phyloP scores from a whole-genome alignment of 2,329 filamentous ascomycete species.

The Hypoxylon sp. region DNA sequence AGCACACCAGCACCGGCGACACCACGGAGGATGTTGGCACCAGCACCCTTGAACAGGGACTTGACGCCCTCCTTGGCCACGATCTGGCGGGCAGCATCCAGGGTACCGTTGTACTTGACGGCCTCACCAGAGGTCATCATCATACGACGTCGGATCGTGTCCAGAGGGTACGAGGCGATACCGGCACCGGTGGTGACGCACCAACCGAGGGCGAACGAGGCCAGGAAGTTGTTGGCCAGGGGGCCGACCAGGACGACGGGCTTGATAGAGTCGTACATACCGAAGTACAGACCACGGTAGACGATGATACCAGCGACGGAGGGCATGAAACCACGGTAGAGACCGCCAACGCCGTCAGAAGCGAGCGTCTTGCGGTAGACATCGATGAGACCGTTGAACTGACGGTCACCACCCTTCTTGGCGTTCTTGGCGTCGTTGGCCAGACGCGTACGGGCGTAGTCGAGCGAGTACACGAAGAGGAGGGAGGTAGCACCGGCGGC shows the following conservation, averaged over 20 bases:
- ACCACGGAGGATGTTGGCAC: conserved; percentile 99
- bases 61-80: conserved; percentile 96
- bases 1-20: conserved; percentile 99
- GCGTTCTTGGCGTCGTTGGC: conserved; percentile 99
- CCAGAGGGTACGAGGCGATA: conserved; percentile 99
- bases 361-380: conserved; percentile 99
- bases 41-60: conserved; percentile 99
- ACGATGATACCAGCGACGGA: conserved; percentile 99
- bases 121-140: conserved; percentile 99
- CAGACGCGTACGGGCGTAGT: conserved; percentile 99
- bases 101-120: conserved; percentile 98
- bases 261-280: conserved; percentile 99
- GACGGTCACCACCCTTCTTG: conserved; percentile 95
- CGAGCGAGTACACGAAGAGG: conserved; percentile 99
- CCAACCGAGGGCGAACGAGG: conserved; percentile 99
- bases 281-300: conserved; percentile 99
- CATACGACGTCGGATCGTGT: conserved; percentile 99
- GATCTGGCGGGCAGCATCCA: conserved; percentile 97
- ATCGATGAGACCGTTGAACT: conserved; percentile 99
- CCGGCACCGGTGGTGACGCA: conserved; percentile 99
- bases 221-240: conserved; percentile 98
- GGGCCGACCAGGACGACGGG: conserved; percentile 90
- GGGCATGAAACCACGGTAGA: conserved; percentile 99
- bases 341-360: conserved; percentile 97
- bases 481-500: conserved; percentile 99